These are phyloP conservation scores for Salix arbutifolia DNA, from an alignment of 345 rosid species.

Conservation along the genomic window DNA sequence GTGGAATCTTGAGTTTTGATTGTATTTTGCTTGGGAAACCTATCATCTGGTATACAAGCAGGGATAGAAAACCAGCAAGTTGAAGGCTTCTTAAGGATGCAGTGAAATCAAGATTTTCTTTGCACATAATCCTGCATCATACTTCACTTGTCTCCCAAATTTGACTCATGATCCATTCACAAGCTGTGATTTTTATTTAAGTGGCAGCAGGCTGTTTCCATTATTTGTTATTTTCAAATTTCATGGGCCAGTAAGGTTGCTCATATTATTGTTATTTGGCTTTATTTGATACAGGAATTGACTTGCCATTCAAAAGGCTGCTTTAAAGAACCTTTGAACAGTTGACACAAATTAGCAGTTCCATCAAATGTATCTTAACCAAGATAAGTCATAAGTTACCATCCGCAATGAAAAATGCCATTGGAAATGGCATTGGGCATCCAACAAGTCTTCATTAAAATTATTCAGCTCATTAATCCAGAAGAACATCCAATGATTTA, in stretches of 20 bases:
- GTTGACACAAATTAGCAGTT: background rate
- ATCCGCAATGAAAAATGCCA: background rate
- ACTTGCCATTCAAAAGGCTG: background rate
- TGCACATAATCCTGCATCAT: background rate
- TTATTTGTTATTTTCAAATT: background rate
- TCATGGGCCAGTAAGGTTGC: background rate
- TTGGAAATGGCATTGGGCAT: background rate
- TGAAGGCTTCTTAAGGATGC: background rate
- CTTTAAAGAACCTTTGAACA: background rate
- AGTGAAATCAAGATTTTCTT: background rate
- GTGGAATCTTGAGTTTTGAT: background rate
- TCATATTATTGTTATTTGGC: background rate
- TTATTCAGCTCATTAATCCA: background rate
- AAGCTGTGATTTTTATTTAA: background rate
- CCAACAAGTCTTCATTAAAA: background rate
- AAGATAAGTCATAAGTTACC: background rate
- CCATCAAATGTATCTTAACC: background rate
- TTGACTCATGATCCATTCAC: background rate
- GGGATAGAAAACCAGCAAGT: background rate
- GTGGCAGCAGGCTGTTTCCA: background rate
- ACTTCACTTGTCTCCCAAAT: background rate
- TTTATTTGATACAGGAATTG: background rate
- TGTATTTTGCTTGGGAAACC: background rate
- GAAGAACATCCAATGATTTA: background rate
- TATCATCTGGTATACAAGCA: background rate